A percentile compares a stretch with the other conserved stretches of the same genome.
phyloP scores from a whole-genome alignment of 352 stramenopile species.

The Pythium brachiatum region DNA sequence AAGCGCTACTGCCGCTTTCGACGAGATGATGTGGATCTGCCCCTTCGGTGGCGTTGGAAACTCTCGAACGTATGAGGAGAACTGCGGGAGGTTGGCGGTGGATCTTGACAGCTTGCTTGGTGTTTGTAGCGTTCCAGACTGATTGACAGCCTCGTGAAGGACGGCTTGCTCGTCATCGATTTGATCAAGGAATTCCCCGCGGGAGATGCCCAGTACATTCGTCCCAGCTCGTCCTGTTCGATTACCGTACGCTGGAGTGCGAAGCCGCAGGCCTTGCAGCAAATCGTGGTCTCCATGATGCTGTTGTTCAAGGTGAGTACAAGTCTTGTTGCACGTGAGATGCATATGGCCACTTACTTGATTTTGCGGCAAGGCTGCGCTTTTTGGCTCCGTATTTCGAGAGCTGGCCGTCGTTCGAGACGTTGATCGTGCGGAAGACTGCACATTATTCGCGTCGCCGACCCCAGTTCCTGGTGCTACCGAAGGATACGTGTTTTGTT shows the following conservation, averaged over 20 bases:
- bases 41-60: constrained; percentile 40
- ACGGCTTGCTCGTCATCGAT: constrained; percentile 6
- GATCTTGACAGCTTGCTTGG: background rate
- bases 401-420: background rate
- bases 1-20: constrained; percentile 7
- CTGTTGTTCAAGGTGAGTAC: constrained; percentile 8
- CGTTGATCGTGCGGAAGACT: background rate
- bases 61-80: constrained; percentile 44
- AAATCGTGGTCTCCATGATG: constrained; percentile 28
- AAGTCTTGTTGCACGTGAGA: too few species aligned
- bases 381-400: background rate
- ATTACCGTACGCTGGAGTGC: constrained; percentile 36
- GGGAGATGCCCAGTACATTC: constrained; percentile 1
- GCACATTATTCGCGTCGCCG: background rate
- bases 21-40: constrained; percentile 32
- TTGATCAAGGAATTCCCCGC: background rate
- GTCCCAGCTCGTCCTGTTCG: background rate
- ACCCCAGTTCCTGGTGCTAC: background rate
- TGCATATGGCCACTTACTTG: background rate
- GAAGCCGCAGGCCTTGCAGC: constrained; percentile 31
- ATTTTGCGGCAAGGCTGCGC: background rate
- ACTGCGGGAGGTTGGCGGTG: constrained; percentile 21
- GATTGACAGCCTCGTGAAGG: constrained; percentile 6
- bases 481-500: background rate
- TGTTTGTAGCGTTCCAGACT: background rate